Conservation (phyloP, 2,329 filamentous ascomycete genomes). For the Apiospora saccharicola region DNA sequence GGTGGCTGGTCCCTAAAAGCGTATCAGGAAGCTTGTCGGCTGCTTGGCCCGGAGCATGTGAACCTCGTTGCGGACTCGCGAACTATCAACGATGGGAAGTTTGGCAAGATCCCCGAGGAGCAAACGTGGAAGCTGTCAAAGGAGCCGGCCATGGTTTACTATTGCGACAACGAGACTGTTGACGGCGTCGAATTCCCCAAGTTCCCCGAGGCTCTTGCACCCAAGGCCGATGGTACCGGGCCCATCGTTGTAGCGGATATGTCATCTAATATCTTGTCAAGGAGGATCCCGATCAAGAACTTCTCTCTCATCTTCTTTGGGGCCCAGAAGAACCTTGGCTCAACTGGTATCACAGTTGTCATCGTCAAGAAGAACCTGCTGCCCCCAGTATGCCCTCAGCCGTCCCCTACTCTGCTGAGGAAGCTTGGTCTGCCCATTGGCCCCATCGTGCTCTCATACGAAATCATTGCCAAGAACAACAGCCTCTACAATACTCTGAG, state of each 20-base stretch:
- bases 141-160: constrained; percentile 80
- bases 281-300: constrained; percentile 78
- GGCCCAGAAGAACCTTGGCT: constrained; percentile 93
- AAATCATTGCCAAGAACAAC: constrained; percentile 89
- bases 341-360: constrained; percentile 84
- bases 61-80: constrained; percentile 79
- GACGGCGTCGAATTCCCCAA: constrained; percentile 88
- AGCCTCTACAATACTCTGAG: constrained; percentile 95
- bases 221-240: constrained; percentile 65
- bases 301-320: constrained; percentile 90
- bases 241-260: constrained; percentile 90
- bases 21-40: constrained; percentile 78
- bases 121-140: constrained; percentile 77
- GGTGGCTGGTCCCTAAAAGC: constrained; percentile 93
- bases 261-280: constrained; percentile 90
- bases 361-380: constrained; percentile 85
- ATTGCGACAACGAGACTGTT: constrained; percentile 93
- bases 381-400: constrained; percentile 69
- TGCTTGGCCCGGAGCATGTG: constrained; percentile 80
- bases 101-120: constrained; percentile 82
- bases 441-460: constrained; percentile 83
- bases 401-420: constrained; percentile 73
- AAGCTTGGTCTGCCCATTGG: constrained; percentile 78
- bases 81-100: constrained; percentile 77
- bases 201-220: constrained; percentile 70